phyloP scores from a whole-genome alignment of 2,329 filamentous ascomycete species.

The Juglanconis juglandina region DNA sequence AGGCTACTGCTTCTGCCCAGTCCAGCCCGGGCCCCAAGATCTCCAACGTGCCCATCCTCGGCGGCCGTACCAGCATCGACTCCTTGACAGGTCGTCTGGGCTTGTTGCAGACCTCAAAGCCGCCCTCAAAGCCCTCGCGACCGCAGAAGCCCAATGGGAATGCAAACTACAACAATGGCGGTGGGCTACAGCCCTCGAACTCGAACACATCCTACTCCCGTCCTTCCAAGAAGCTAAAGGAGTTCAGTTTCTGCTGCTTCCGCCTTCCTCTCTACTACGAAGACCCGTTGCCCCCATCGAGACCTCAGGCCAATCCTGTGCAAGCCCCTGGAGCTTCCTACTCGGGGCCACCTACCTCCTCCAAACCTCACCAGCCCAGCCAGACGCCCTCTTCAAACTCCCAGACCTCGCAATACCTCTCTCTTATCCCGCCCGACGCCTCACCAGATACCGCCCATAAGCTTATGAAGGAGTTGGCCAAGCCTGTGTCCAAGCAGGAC shows the following conservation, averaged over 20 bases:
- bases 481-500: slow-evolving; percentile 71
- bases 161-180: slow-evolving; percentile 3
- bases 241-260: slow-evolving; percentile 49
- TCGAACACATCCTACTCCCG: slow-evolving; percentile 13
- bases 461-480: slow-evolving; percentile 71
- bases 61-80: slow-evolving; percentile 75
- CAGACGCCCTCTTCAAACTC: slow-evolving; percentile 26
- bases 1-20: slow-evolving; percentile 55
- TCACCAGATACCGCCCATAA: slow-evolving; percentile 66
- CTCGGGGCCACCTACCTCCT: slow-evolving; percentile 22
- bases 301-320: slow-evolving; percentile 45
- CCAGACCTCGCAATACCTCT: slow-evolving; percentile 48
- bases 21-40: slow-evolving; percentile 43
- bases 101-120: slow-evolving; percentile 61
- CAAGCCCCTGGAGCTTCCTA: slow-evolving; percentile 23
- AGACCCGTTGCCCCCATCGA: slow-evolving; percentile 37
- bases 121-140: slow-evolving; percentile 26
- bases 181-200: slow-evolving; percentile 21
- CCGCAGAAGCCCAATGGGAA: slow-evolving; percentile 17
- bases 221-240: slow-evolving; percentile 28
- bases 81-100: slow-evolving; percentile 79
- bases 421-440: slow-evolving; percentile 66
- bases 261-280: slow-evolving; percentile 39
- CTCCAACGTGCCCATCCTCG: slow-evolving; percentile 51
- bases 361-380: slow-evolving; percentile 25